Evolutionary conservation across 192 early-diverging fungal genomes (phyloP).

Genomic region (Coemansia asiatica): DNA sequence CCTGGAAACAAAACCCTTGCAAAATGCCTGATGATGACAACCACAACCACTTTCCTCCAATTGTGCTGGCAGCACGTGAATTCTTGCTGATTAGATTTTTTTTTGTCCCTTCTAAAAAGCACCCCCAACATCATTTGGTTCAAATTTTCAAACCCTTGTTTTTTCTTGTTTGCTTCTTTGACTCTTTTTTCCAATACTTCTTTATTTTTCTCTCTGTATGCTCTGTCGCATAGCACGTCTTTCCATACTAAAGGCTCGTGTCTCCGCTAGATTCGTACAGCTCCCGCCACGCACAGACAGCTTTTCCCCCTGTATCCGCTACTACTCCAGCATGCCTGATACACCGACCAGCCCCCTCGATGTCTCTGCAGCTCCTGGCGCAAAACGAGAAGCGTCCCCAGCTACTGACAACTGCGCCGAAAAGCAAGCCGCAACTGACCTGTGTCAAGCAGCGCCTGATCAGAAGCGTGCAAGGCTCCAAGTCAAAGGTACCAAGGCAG

Average conservation of each 20-base stretch:
- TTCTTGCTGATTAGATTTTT: background rate
- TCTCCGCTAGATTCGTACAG: background rate
- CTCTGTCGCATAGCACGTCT: background rate
- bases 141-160: too few relatives aligned
- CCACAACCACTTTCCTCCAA: background rate
- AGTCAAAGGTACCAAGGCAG: background rate
- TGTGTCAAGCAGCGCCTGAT: slow-evolving; percentile 1
- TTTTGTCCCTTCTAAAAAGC: too few relatives aligned
- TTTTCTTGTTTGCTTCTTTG: background rate
- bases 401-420: background rate
- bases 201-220: background rate
- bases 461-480: slow-evolving; percentile 34
- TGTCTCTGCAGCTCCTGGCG: background rate
- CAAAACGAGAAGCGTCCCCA: slow-evolving; percentile 1
- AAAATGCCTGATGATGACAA: background rate
- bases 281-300: background rate
- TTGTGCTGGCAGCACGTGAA: background rate
- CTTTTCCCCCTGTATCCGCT: background rate
- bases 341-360: background rate
- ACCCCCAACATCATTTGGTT: too few relatives aligned
- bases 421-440: background rate
- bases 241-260: background rate
- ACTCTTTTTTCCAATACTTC: background rate
- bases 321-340: background rate
- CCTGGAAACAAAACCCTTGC: background rate